Evolutionary conservation across 1,139 yeast species (phyloP).

Genomic region (Petasospora fabianii): DNA sequence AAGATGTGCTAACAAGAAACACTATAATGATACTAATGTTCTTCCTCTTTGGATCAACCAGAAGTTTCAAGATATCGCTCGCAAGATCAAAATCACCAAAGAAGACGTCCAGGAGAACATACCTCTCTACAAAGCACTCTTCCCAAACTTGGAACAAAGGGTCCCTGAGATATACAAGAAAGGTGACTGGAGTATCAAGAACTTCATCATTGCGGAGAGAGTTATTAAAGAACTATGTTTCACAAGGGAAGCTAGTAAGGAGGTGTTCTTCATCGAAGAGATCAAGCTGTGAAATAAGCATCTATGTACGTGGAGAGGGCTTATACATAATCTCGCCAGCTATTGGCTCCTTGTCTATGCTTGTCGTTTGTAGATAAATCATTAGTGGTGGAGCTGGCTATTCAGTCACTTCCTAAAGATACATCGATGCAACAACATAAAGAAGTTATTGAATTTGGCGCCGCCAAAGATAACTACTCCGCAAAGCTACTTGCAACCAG

Average conservation of each 20-base stretch:
- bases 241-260: slow-evolving; percentile 56
- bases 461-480: too few relatives aligned
- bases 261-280: slow-evolving; percentile 50
- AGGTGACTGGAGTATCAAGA: slow-evolving; percentile 64
- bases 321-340: background rate
- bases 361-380: too few relatives aligned
- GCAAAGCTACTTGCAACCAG: too few relatives aligned
- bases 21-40: slow-evolving; percentile 33
- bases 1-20: slow-evolving; percentile 48
- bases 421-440: too few relatives aligned
- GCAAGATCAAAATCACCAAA: slow-evolving; percentile 38
- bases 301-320: too few relatives aligned
- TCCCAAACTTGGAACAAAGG: slow-evolving; percentile 47
- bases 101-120: slow-evolving; percentile 54
- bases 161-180: slow-evolving; percentile 59
- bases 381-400: too few relatives aligned
- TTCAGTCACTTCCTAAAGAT: too few relatives aligned
- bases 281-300: slow-evolving; percentile 11
- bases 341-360: too few relatives aligned
- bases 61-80: slow-evolving; percentile 40
- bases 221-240: slow-evolving; percentile 57
- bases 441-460: too few relatives aligned
- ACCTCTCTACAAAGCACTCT: slow-evolving; percentile 50
- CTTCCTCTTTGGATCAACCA: slow-evolving; percentile 52
- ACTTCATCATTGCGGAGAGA: slow-evolving; percentile 56